Percentiles rank a stretch among this genome's conserved stretches.
phyloP scores from a whole-genome alignment of 2,329 filamentous ascomycete species.

The Pseudocercospora cruenta region DNA sequence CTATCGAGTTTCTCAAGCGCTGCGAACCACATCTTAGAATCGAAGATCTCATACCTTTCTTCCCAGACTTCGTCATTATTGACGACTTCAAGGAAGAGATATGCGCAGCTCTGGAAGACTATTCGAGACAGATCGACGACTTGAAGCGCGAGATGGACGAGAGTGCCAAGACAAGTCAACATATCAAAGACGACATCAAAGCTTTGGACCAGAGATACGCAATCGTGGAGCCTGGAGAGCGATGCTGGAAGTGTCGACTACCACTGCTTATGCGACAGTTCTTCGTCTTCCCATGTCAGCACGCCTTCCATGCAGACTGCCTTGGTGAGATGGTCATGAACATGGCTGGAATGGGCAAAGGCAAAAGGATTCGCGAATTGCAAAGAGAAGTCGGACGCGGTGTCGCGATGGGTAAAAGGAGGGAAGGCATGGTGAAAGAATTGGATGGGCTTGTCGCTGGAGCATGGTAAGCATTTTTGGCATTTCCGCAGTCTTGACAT shows the following conservation, averaged over 20 bases:
- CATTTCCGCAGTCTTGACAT: background rate
- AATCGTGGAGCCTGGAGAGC: slow-evolving; percentile 93
- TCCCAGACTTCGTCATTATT: slow-evolving; percentile 97
- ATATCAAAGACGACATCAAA: slow-evolving; percentile 88
- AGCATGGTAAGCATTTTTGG: slow-evolving; percentile 54
- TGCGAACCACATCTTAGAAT: slow-evolving; percentile 85
- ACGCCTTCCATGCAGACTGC: slow-evolving; percentile 96
- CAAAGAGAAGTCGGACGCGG: slow-evolving; percentile 82
- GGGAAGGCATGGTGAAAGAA: slow-evolving; percentile 83
- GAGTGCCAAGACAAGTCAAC: slow-evolving; percentile 80
- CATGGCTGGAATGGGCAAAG: slow-evolving; percentile 74
- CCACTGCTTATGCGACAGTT: slow-evolving; percentile 89
- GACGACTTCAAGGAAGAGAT: slow-evolving; percentile 99
- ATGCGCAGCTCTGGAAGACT: slow-evolving; percentile 88
- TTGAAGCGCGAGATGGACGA: slow-evolving; percentile 96
- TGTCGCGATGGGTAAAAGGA: slow-evolving; percentile 66
- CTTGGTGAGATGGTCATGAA: slow-evolving; percentile 83
- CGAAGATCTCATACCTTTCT: slow-evolving; percentile 96
- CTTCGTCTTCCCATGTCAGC: slow-evolving; percentile 98
- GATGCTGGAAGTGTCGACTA: slow-evolving; percentile 84
- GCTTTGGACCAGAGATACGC: slow-evolving; percentile 87
- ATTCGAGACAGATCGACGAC: slow-evolving; percentile 84
- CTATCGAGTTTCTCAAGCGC: slow-evolving; percentile 89
- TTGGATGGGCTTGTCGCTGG: slow-evolving; percentile 89
- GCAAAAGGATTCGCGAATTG: slow-evolving; percentile 79